Conservation (phyloP, 345 rosid genomes). For the Cardiospermum halicacabum region DNA sequence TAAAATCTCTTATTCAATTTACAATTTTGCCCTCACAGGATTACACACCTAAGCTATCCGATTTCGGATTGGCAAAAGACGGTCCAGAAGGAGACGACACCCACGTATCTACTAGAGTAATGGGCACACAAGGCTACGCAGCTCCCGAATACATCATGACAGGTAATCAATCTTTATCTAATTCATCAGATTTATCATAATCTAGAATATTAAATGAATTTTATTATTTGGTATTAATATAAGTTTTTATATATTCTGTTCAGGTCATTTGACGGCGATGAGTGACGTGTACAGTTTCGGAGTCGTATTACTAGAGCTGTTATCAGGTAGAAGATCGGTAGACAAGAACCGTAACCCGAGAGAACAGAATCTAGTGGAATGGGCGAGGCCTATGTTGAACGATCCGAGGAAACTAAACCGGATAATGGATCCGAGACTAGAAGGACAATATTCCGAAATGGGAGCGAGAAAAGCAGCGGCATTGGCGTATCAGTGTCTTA, state of each 20-base stretch:
- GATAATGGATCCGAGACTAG: slow-evolving; percentile 85
- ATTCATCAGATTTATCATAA: background rate
- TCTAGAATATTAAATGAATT: no score
- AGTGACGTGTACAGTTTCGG: slow-evolving; percentile 77
- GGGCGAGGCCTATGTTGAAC: slow-evolving; percentile 68
- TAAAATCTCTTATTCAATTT: background rate
- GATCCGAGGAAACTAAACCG: slow-evolving; percentile 59
- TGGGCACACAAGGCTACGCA: slow-evolving; percentile 97
- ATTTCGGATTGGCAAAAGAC: slow-evolving; percentile 87
- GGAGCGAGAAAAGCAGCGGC: slow-evolving; percentile 78
- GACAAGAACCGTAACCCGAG: slow-evolving; percentile 53
- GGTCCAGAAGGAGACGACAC: slow-evolving; percentile 97
- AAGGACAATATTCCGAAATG: slow-evolving; percentile 78
- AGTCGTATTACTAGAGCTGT: slow-evolving; percentile 56
- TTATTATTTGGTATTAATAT: no score
- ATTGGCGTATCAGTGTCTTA: slow-evolving; percentile 74
- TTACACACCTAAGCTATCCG: slow-evolving; percentile 73
- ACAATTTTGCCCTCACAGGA: slow-evolving; percentile 37
- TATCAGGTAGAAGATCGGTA: slow-evolving; percentile 55
- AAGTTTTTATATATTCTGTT: background rate
- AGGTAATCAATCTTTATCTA: slow-evolving; percentile 29
- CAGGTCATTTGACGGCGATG: slow-evolving; percentile 68
- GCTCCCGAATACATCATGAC: slow-evolving; percentile 97
- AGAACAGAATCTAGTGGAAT: slow-evolving; percentile 58
- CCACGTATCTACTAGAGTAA: slow-evolving; percentile 82